Evolutionary conservation across 2,329 filamentous ascomycete genomes (phyloP), one percentile per base, ranked within the genome.

Genomic region (Cladorrhinum sp.): DNA sequence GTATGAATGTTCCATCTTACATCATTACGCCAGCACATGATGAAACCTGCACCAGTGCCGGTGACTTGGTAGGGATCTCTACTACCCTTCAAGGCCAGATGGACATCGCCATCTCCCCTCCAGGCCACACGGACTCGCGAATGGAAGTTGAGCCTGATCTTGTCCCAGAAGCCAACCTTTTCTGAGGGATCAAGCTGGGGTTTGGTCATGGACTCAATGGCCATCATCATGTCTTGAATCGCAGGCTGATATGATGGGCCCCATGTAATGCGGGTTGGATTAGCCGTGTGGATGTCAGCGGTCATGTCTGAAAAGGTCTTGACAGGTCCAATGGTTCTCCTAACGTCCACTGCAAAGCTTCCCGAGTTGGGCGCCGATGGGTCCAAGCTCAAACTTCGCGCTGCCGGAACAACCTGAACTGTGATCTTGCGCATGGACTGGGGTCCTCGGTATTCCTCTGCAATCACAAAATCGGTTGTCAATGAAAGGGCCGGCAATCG

Each of bases 141-240:
- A 74, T 99, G 95, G 73, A 97, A 96, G 69, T 89, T 93, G 39
- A 99, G 82, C 58, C 95, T 84, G 56, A 99, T 93, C 80, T 99
- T 99, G 76, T 99, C 95, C 95, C 95, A 99, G 78, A 99, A 99
- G 2, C 95, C 95, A 52, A 96, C 92, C 59, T 90, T 84, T 66
- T 99, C 96, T 0, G 95, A 98, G 1, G 91, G 89, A 73, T 99
- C 96, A 26, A 97, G 82, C 65, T 94, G 93, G 7, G 94, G 92
- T 72, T 99, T 99, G 0, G 94, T 97, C 73, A 99, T 98, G 2
- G 91, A 94, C 75, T 99, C 95, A 63, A 99, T 90, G 24, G 93
- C 93, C 84, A 98, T 97, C 95, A 99, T 99, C 90, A 98, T 96
- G 71, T 99, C 96, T 73, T 99, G 95, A 54, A 99, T 94, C 1